Percentiles rank a stretch among this genome's conserved stretches.
These are phyloP conservation scores for Suillus tomentosus DNA, from an alignment of 768 basidiomycete species.

Conservation along the genomic window DNA sequence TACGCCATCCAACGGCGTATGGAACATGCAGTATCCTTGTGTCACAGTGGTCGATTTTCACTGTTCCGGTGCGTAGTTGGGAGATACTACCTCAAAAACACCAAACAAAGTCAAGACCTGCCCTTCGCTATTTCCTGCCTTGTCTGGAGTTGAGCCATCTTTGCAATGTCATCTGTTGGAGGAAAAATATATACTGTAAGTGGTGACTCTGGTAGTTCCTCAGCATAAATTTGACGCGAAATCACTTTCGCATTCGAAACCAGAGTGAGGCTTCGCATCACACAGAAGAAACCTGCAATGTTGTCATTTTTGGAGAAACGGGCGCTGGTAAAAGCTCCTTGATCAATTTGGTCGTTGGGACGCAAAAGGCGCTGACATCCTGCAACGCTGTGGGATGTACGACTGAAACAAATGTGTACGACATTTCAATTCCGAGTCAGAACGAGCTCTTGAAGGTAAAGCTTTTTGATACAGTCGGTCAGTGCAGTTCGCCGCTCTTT, in stretches of 20 bases:
- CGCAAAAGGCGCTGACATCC: slow-evolving; percentile 31
- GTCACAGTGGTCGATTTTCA: background rate
- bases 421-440: background rate
- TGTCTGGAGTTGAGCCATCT: background rate
- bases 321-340: slow-evolving; percentile 35
- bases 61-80: background rate
- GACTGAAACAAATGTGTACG: background rate
- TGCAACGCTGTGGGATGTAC: slow-evolving; percentile 23
- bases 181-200: background rate
- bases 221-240: background rate
- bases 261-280: background rate
- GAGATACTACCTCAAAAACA: background rate
- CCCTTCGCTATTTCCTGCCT: background rate
- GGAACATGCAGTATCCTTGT: background rate
- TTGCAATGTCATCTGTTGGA: background rate
- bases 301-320: slow-evolving; percentile 35
- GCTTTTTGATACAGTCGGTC: slow-evolving; percentile 32
- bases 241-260: background rate
- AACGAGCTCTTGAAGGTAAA: slow-evolving; percentile 12
- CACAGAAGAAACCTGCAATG: slow-evolving; percentile 13
- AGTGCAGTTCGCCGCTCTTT: background rate
- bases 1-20: background rate
- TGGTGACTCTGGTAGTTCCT: background rate
- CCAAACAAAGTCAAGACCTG: background rate
- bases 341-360: slow-evolving; percentile 31